Base-by-base conservation (phyloP, 192 early-diverging fungal species). In the Coemansia sp. region DNA sequence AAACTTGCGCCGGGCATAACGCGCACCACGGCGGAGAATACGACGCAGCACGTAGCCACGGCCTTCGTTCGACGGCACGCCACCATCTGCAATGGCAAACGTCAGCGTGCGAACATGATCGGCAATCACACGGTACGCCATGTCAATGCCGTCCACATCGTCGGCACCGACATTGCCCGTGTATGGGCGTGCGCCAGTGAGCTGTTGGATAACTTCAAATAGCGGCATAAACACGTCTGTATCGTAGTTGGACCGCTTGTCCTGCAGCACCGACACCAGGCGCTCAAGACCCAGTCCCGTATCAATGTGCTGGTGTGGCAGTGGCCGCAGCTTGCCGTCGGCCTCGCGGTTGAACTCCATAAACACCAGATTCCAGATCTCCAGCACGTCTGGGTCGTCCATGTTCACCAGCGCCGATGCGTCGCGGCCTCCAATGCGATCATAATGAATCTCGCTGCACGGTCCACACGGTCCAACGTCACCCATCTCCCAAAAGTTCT, bases 401-500 rank as follows among this genome's bases (percentile, higher is more conserved):
- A 90, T 74, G 79, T 98, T 98, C 56, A 98, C 96, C 47, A 97
- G 83, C 56, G 86, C 73, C 16, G 91, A 69, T 18, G 92, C 95
- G 74, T 97, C 86, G 59, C 96, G 93, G 22, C 88, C 89, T 43
- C 96, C 96, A 72, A 95, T 98, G 41, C 95, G 90, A 82, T 98
- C 96, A 66, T 88, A 98, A 74, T 98, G 96, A 71, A 98, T 92
- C 84, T 98, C 96, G 66, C 90, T 93, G 82, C 96, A 97, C 48
- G 96, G 96, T 38, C 96, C 96, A 71, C 96, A 98, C 19, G 96
- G 96, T 29, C 96, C 96, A 49, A 89, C 88, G 61, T 97, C 95
- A 54, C 95, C 95, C 95, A 97, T 97, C 85, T 97, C 93, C 96
- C 96, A 98, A 73, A 98, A 98, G 85, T 98, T 98, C 65, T 98